These are phyloP conservation scores for Pestalotiopsis sp. DNA, from an alignment of 2,329 filamentous ascomycete species.

Conservation along the genomic window DNA sequence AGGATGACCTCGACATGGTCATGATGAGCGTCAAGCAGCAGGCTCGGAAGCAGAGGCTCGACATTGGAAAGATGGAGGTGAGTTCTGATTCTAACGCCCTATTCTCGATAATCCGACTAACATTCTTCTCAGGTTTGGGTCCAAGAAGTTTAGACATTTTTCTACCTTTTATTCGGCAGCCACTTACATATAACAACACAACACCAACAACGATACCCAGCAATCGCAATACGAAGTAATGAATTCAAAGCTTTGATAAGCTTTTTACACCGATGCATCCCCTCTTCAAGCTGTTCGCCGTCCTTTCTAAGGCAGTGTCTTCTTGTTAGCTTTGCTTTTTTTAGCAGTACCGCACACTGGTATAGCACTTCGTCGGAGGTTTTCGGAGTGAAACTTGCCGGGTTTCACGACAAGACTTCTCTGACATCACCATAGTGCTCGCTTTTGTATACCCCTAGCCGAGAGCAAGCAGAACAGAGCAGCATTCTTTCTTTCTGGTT, in stretches of 20 bases:
- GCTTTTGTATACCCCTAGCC: neutral
- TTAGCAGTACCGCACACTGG: too few species aligned
- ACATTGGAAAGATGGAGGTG: slow-evolving; percentile 95
- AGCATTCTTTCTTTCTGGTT: neutral
- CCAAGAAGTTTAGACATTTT: slow-evolving; percentile 43
- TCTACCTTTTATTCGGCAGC: slow-evolving; percentile 22
- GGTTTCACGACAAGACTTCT: slow-evolving; percentile 9
- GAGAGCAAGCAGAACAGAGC: neutral
- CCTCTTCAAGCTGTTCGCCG: neutral
- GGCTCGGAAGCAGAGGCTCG: slow-evolving; percentile 73
- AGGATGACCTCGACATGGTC: slow-evolving; percentile 92
- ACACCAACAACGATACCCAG: slow-evolving; percentile 32
- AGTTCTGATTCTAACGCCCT: slow-evolving; percentile 38
- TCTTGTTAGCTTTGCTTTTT: neutral
- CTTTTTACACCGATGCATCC: slow-evolving; percentile 1
- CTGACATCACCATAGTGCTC: neutral
- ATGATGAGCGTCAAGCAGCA: slow-evolving; percentile 68
- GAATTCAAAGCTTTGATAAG: slow-evolving; percentile 19
- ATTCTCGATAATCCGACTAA: slow-evolving; percentile 20
- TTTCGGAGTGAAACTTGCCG: slow-evolving; percentile 11
- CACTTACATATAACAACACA: slow-evolving; percentile 20
- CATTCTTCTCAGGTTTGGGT: slow-evolving; percentile 47
- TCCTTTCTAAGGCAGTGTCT: neutral
- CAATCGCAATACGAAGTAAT: slow-evolving; percentile 35
- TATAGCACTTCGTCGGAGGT: neutral